Percentiles rank a stretch among this genome's conserved stretches.
Conservation (phyloP, 139 green algal species). For the Micractinium conductrix region DNA sequence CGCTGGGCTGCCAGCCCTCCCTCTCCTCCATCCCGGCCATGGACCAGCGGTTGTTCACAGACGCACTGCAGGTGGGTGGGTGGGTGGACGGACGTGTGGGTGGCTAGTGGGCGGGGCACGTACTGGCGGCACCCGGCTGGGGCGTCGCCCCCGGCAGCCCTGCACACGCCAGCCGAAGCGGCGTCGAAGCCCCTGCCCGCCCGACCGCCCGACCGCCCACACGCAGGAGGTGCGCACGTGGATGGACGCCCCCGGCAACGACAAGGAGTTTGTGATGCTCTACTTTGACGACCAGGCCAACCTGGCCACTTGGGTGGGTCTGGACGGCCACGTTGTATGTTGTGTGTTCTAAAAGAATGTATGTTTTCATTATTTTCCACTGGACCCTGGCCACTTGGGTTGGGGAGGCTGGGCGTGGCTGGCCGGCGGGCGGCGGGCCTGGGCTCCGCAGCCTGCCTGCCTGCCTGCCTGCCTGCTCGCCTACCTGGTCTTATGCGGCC, state of each 20-base stretch:
- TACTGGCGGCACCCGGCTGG: too few relatives aligned
- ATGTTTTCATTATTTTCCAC: not conserved
- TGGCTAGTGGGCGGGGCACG: too few relatives aligned
- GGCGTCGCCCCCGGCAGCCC: too few relatives aligned
- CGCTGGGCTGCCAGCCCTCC: constrained; percentile 75
- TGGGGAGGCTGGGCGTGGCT: too few relatives aligned
- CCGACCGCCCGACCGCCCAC: too few relatives aligned
- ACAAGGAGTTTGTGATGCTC: constrained; percentile 64
- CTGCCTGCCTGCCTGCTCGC: not conserved
- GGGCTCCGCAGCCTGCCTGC: too few relatives aligned
- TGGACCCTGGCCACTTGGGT: too few relatives aligned
- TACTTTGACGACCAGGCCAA: constrained; percentile 76
- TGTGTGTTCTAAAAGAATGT: too few relatives aligned
- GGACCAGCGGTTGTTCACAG: constrained; percentile 64
- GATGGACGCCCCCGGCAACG: constrained; percentile 51
- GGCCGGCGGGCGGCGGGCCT: too few relatives aligned
- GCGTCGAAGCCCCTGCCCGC: too few relatives aligned
- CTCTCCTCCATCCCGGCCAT: constrained; percentile 68
- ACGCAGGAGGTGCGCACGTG: constrained; percentile 60
- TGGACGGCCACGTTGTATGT: not conserved
- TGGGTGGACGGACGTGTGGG: not conserved
- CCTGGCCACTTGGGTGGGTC: constrained; percentile 57
- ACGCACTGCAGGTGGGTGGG: constrained; percentile 46
- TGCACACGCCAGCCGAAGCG: too few relatives aligned
- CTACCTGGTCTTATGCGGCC: not conserved